Evolutionary conservation across 768 basidiomycete genomes (phyloP).

Genomic region (Pulveroboletus sp.): DNA sequence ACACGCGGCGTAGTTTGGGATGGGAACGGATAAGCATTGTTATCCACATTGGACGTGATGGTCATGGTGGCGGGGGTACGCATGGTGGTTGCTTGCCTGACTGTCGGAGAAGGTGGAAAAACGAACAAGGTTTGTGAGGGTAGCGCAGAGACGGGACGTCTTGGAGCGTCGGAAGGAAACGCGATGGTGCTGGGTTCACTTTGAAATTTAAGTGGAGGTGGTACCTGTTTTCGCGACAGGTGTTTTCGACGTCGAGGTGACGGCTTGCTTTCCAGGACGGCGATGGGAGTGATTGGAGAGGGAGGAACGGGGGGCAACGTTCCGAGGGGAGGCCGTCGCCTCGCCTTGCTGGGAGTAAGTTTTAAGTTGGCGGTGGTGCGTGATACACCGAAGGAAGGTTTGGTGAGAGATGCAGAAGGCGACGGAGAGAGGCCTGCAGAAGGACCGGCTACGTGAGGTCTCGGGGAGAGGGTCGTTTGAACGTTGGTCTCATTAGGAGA

Average conservation of each 20-base stretch:
- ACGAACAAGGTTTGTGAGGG: conserved; percentile 85
- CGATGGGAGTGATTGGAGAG: conserved; percentile 57
- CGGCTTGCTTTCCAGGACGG: conserved; percentile 32
- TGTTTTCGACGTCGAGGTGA: conserved; percentile 43
- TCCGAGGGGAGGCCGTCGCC: conserved; percentile 58
- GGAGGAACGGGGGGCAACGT: conserved; percentile 69
- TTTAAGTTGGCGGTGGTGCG: conserved; percentile 51
- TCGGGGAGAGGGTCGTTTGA: conserved; percentile 23
- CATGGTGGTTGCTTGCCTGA: conserved; percentile 44
- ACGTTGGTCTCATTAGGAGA: conserved; percentile 31
- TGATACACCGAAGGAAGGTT: conserved; percentile 46
- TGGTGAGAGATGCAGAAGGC: conserved; percentile 56
- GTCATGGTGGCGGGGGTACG: conserved; percentile 79
- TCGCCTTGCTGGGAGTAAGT: conserved; percentile 45
- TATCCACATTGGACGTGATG: conserved; percentile 57
- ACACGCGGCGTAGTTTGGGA: conserved; percentile 63
- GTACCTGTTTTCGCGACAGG: conserved; percentile 50
- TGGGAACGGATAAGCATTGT: conserved; percentile 49
- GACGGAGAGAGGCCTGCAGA: conserved; percentile 25
- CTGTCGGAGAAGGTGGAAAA: conserved; percentile 73
- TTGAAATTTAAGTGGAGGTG: conserved; percentile 54
- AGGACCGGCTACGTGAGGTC: conserved; percentile 10
- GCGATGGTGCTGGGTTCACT: conserved; percentile 24
- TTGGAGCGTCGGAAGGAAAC: conserved; percentile 26
- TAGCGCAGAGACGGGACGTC: conserved; percentile 35